Base-by-base conservation (phyloP, 2,329 filamentous ascomycete genomes). In the Cercospora sp. region DNA sequence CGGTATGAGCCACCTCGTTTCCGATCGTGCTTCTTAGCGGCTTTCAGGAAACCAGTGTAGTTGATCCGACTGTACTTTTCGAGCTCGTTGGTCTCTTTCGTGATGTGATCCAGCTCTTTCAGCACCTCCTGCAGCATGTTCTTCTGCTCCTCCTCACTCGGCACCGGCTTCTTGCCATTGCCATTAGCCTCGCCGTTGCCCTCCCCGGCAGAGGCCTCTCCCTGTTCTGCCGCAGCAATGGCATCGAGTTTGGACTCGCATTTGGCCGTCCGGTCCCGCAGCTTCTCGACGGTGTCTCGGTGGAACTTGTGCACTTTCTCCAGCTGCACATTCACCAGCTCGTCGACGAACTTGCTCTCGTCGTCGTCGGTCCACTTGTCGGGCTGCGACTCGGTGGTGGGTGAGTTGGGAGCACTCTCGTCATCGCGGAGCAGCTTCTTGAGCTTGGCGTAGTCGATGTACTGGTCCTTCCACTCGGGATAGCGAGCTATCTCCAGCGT, bases 21-120 rank as follows among this genome's bases (percentile, higher is more conserved):
- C 73, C 95, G 91, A 81, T 99, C 95, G 81, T 99, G 95, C 83
- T 99, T 99, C 88, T 99, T 99, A 66, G 93, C 93, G 59, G 97
- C 97, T 85, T 99, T 99, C 78, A 97, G 87, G 81, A 98, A 97
- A 59, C 93, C 95, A 5, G 95, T 97, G 81, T 97, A 99, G 83
- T 99, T 99, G 83, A 97, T 90, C 72, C 90, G 91, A 80, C 93
- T 95, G 82, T 95, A 99, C 80, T 92, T 95, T 82, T 97, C 95
- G 73, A 99, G 86, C 83, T 97, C 92, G 79, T 91, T 94, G 76
- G 96, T 90, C 80, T 97, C 93, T 78, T 92, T 92, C 36, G 92
- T 95, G 80, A 98, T 95, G 64, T 82, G 82, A 79, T 98, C 94
- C 65, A 98, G 87, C 82, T 97, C 93, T 59, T 84, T 80, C 76